phyloP scores from a whole-genome alignment of 2,329 filamentous ascomycete genomes.

The Aureobasidium uvarum region DNA sequence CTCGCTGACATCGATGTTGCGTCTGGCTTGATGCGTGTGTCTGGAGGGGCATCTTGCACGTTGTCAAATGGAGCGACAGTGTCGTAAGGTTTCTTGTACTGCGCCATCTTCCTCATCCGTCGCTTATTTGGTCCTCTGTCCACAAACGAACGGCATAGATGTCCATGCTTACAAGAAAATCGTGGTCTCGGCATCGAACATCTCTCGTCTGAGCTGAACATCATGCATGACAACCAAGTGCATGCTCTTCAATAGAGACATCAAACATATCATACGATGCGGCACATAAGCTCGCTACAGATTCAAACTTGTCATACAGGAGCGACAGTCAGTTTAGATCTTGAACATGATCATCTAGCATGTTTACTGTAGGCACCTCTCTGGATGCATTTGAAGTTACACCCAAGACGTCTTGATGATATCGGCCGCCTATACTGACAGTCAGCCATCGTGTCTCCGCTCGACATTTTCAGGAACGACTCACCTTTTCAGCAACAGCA shows the following conservation, averaged over 20 bases:
- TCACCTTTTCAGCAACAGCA: constrained; percentile 30
- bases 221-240: neutral
- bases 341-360: neutral
- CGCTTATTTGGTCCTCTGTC: neutral
- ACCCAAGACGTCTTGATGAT: constrained; percentile 28
- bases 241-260: neutral
- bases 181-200: neutral
- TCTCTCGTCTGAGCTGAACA: neutral
- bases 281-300: neutral
- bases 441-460: neutral
- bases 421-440: constrained; percentile 27
- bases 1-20: neutral
- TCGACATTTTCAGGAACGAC: neutral
- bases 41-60: neutral
- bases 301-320: neutral
- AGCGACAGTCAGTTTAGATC: neutral
- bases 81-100: neutral
- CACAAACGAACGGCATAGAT: neutral
- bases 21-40: neutral
- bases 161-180: neutral
- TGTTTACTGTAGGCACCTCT: neutral
- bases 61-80: neutral
- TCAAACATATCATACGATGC: neutral
- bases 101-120: neutral
- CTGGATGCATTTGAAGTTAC: neutral